Evolutionary conservation across 805 yeast species (phyloP), one percentile per base, ranked within the genome.

Genomic region (Grigorovia humatica): DNA sequence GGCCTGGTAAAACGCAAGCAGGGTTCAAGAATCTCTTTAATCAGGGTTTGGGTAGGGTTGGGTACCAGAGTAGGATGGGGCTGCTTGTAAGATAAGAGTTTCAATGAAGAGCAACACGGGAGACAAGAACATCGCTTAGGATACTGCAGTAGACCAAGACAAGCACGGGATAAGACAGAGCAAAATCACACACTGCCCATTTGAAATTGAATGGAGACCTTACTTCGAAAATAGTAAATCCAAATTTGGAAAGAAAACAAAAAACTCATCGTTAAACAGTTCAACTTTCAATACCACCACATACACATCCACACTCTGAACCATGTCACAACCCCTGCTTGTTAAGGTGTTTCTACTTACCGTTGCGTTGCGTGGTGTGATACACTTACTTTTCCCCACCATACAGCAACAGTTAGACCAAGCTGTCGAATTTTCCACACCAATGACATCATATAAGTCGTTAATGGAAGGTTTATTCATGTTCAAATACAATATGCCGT

Each of bases 401-500:
- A 38, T 67, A 41, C 61, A 57, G 44, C 50, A 52, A 30, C 58
- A 52, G 46, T 51, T 67, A 54, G 70, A 67, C 49, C 55, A 60
- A 35, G 55, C 63, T 15, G 69, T 66, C 9, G 68, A 66, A 52
- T 63, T 67, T 48, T 66, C 70, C 3, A 65, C 70, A 1, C 71
- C 71, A 1, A 58, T 66, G 48, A 65, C 65, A 1, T 66, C 70
- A 1, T 66, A 57, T 45, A 61, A 80, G 59, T 73, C 80, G 43
- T 63, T 86, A 44, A 67, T 74, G 57, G 95, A 85, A 63, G 90
- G 90, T 12, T 69, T 85, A 11, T 86, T 77, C 57, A 74, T 86
- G 48, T 68, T 79, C 51, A 64, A 72, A 2, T 76, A 81, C 58
- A 74, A 74, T 19, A 71, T 85, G 48, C 75, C 81, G n/a, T 80